These are phyloP conservation scores for Solanum pinnatisectum DNA, from an alignment of 257 asterid genomes.

Conservation along the genomic window DNA sequence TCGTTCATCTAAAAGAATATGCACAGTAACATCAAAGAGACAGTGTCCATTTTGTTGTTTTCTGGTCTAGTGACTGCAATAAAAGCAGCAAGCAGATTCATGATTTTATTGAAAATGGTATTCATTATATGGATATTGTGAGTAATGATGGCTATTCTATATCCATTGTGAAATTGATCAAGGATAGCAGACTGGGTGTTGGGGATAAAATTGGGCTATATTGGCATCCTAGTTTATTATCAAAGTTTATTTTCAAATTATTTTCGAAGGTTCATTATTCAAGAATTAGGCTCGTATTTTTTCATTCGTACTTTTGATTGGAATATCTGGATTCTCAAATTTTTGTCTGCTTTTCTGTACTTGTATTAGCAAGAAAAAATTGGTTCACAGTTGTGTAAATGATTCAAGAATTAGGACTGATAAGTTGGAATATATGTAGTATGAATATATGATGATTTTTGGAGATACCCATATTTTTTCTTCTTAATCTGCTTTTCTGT, in stretches of 20 bases:
- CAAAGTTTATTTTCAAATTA: background rate
- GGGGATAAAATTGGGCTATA: conserved; percentile 37
- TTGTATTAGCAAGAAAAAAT: background rate
- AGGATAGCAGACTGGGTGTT: background rate
- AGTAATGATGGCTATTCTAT: conserved; percentile 11
- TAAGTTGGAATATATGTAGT: background rate
- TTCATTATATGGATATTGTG: background rate
- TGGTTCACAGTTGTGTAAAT: background rate
- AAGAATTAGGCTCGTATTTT: background rate
- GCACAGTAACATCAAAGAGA: background rate
- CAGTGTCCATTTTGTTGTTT: background rate
- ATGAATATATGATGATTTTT: background rate
- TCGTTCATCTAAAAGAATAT: background rate
- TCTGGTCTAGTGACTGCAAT: background rate
- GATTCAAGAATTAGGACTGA: background rate
- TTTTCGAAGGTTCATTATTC: background rate
- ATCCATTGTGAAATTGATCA: conserved; percentile 21
- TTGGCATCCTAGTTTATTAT: conserved; percentile 22
- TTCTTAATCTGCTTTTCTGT: background rate
- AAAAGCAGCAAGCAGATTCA: background rate
- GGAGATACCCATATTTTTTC: background rate
- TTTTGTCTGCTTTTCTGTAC: background rate
- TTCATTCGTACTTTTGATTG: background rate
- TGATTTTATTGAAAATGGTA: too few species aligned
- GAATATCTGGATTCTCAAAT: background rate